A percentile compares a stretch with the other conserved stretches of the same genome.
Conservation (phyloP, 2,329 filamentous ascomycete genomes). For the Fusarium sp. region DNA sequence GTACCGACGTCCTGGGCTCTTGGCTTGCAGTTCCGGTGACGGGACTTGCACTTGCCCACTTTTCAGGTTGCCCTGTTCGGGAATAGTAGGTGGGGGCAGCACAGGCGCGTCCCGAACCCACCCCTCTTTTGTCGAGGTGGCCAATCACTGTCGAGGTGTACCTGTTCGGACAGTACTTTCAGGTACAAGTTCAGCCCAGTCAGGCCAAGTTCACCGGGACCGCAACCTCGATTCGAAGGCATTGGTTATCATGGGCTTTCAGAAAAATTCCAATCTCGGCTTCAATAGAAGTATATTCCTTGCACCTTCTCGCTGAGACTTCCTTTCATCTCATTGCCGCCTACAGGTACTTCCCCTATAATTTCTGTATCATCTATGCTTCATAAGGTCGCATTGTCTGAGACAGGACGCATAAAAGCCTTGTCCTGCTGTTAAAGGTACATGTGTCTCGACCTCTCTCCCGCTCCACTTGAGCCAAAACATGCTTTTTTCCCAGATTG, state of each 20-base stretch:
- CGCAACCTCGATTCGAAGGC: conserved; percentile 4
- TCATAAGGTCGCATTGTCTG: conserved; percentile 21
- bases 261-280: not conserved
- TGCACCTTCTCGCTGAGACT: not conserved
- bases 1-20: conserved; percentile 30
- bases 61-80: conserved; percentile 30
- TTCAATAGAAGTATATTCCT: not conserved
- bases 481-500: conserved; percentile 36
- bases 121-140: conserved; percentile 10
- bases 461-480: conserved; percentile 28
- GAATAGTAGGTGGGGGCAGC: conserved; percentile 21
- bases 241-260: conserved; percentile 5
- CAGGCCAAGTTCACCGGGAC: conserved; percentile 14
- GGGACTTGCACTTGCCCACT: conserved; percentile 9
- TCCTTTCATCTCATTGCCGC: not conserved
- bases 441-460: conserved; percentile 10
- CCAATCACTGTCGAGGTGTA: conserved; percentile 31
- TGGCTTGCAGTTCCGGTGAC: conserved; percentile 9
- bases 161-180: conserved; percentile 34
- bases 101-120: conserved; percentile 4
- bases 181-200: conserved; percentile 28
- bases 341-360: not conserved
- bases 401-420: conserved; percentile 33
- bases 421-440: conserved; percentile 18
- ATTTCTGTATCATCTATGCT: conserved; percentile 15